Conservation (phyloP, 2,329 filamentous ascomycete genomes). For the Nemania abortiva region DNA sequence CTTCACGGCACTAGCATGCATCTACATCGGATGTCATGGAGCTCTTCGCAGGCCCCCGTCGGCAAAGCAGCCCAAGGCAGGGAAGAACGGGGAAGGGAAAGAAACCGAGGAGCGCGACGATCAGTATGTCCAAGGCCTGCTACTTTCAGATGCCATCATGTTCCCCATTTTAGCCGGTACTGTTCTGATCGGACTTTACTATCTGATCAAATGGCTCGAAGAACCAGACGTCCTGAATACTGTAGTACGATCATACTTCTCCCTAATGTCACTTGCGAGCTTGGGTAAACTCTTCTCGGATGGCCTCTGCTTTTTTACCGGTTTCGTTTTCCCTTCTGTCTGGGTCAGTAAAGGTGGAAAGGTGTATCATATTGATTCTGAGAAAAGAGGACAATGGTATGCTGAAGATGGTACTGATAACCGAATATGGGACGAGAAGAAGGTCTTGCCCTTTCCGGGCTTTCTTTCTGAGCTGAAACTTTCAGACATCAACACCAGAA, state of each 20-base stretch:
- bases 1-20: slow-evolving; percentile 80
- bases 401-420: slow-evolving; percentile 46
- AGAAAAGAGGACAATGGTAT: slow-evolving; percentile 55
- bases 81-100: slow-evolving; percentile 58
- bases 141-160: slow-evolving; percentile 83
- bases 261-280: slow-evolving; percentile 81
- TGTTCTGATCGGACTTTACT: slow-evolving; percentile 82
- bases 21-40: slow-evolving; percentile 87
- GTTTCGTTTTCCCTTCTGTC: slow-evolving; percentile 78
- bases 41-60: slow-evolving; percentile 86
- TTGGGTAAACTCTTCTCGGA: slow-evolving; percentile 82
- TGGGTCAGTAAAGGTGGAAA: slow-evolving; percentile 65
- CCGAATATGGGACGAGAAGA: slow-evolving; percentile 47
- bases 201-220: slow-evolving; percentile 88
- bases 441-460: slow-evolving; percentile 57
- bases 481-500: slow-evolving; percentile 42
- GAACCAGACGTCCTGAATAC: slow-evolving; percentile 86
- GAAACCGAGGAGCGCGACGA: slow-evolving; percentile 68
- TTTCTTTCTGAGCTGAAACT: slow-evolving; percentile 52
- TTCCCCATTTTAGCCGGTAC: slow-evolving; percentile 83
- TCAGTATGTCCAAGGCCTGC: slow-evolving; percentile 70
- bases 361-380: slow-evolving; percentile 61
- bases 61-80: slow-evolving; percentile 70
- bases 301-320: slow-evolving; percentile 70
- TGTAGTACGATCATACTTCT: slow-evolving; percentile 86